These are phyloP conservation scores for Trichoderma arundinaceum DNA, from an alignment of 2,329 filamentous ascomycete genomes.

Conservation along the genomic window DNA sequence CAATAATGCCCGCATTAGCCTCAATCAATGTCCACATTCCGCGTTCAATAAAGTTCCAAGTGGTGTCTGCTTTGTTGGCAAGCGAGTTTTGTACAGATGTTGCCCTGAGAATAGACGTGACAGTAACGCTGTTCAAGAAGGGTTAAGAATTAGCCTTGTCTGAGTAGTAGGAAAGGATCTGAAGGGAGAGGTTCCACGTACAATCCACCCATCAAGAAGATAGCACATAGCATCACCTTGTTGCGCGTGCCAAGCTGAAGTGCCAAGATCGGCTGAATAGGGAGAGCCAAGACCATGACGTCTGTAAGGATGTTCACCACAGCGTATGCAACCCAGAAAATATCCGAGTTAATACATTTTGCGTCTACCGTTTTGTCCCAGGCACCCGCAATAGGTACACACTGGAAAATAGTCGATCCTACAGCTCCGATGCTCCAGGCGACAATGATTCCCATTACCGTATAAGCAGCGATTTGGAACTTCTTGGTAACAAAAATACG, in stretches of 20 bases:
- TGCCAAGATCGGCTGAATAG: slow-evolving; percentile 44
- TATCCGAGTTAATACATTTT: slow-evolving; percentile 50
- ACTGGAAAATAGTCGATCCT: slow-evolving; percentile 53
- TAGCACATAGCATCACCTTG: slow-evolving; percentile 45
- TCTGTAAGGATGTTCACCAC: slow-evolving; percentile 49
- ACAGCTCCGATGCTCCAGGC: slow-evolving; percentile 51
- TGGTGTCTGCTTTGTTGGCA: slow-evolving; percentile 42
- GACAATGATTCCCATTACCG: slow-evolving; percentile 48
- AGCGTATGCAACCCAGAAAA: slow-evolving; percentile 53
- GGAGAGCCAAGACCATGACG: slow-evolving; percentile 45
- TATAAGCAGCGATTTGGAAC: slow-evolving; percentile 49
- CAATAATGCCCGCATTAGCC: slow-evolving; percentile 47
- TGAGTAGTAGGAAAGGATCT: neutral
- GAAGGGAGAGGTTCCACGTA: slow-evolving; percentile 37
- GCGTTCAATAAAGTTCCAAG: slow-evolving; percentile 38
- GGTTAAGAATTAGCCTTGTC: neutral
- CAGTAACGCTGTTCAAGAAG: slow-evolving; percentile 37
- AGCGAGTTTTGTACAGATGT: slow-evolving; percentile 44
- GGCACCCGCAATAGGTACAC: slow-evolving; percentile 50
- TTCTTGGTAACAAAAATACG: slow-evolving; percentile 53
- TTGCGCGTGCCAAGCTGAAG: slow-evolving; percentile 43
- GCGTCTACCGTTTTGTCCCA: slow-evolving; percentile 50
- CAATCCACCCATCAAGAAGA: slow-evolving; percentile 48
- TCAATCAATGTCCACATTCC: slow-evolving; percentile 48
- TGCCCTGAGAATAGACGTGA: slow-evolving; percentile 47